These are phyloP conservation scores for Geotrichum aggregatum DNA, from an alignment of 1,139 yeast genomes.

Conservation along the genomic window DNA sequence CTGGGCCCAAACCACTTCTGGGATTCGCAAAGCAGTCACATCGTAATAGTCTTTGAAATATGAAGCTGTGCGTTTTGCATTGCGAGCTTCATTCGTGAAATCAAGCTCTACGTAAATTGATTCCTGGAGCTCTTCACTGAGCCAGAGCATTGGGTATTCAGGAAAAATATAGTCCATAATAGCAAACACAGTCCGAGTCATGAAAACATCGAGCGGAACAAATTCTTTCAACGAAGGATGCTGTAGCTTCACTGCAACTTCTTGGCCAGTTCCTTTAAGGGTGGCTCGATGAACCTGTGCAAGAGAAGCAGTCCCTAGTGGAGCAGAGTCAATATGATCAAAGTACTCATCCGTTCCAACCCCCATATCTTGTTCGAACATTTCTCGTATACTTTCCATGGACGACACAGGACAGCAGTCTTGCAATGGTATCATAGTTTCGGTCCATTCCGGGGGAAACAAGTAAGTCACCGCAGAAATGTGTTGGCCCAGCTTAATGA, in stretches of 20 bases:
- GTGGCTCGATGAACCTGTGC: slow-evolving; percentile 91
- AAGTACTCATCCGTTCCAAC: slow-evolving; percentile 61
- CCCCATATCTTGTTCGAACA: slow-evolving; percentile 69
- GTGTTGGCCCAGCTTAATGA: slow-evolving; percentile 93
- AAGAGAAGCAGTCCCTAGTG: slow-evolving; percentile 91
- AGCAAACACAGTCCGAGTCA: slow-evolving; percentile 72
- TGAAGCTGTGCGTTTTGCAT: slow-evolving; percentile 63
- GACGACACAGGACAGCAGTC: slow-evolving; percentile 85
- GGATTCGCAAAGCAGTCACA: slow-evolving; percentile 75
- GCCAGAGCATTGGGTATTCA: slow-evolving; percentile 88
- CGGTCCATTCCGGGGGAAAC: slow-evolving; percentile 91
- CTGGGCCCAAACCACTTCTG: slow-evolving; percentile 62
- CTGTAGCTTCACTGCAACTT: slow-evolving; percentile 90
- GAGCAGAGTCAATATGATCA: slow-evolving; percentile 59
- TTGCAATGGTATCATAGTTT: slow-evolving; percentile 88
- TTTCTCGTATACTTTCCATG: slow-evolving; percentile 57
- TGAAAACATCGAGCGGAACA: slow-evolving; percentile 80
- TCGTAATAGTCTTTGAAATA: slow-evolving; percentile 57
- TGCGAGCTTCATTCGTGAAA: slow-evolving; percentile 79
- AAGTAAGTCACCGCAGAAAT: slow-evolving; percentile 86
- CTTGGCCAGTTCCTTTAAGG: slow-evolving; percentile 55
- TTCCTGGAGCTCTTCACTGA: slow-evolving; percentile 82
- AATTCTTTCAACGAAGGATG: slow-evolving; percentile 85
- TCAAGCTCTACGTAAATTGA: slow-evolving; percentile 87
- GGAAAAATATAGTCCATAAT: slow-evolving; percentile 80